Evolutionary conservation across 495 filamentous ascomycete genomes (phyloP), one percentile per base, ranked within the genome.

Genomic region (Penicillium robsamsonii): DNA sequence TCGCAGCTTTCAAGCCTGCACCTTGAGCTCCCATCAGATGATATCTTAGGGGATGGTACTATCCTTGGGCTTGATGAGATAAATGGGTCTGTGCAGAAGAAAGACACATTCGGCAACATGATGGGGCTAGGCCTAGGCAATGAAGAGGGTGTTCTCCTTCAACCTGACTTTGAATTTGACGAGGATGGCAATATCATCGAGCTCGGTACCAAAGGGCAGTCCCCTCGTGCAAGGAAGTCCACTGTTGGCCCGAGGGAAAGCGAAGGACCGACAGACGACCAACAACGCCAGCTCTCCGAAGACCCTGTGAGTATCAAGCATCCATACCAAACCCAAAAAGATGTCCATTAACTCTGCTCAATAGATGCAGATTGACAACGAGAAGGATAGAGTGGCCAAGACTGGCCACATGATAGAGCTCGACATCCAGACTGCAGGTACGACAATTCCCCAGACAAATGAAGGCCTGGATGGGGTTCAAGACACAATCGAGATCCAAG

Each of bases 81-180:
- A 1, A 17, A 49, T 8, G 67, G 56, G n/a, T 69, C 69, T 48
- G 56, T 56, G 3, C 64, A 62, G 38, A 71, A 66, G 15, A 56
- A 40, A 33, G 53, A 64, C 10, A 42, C 64, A 10, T 53, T 63
- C 9, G 62, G 50, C 11, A 46, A 55, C 12, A 51, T 70, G 18
- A 40, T 48, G 30, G 48, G 59, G 13, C 59, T 53, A 0, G 44
- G 66, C 2, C 48, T 72, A n/a, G 62, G 61, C 17, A 77, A 82
- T 37, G 79, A 83, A 45, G 72, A 75, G 24, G 76, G 75, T 17
- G 70, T 82, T 29, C 68, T 84, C 7, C 73, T 84, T n/a, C 81
- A 88, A 24, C 77, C 80, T 30, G 86, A 84, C 50, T 87, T 89
- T 59, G 79, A 75, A 24, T 84, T 90, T 55, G 84, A 87, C 57